Conservation (phyloP, 2,329 filamentous ascomycete species). For the Byssothecium circinans region DNA sequence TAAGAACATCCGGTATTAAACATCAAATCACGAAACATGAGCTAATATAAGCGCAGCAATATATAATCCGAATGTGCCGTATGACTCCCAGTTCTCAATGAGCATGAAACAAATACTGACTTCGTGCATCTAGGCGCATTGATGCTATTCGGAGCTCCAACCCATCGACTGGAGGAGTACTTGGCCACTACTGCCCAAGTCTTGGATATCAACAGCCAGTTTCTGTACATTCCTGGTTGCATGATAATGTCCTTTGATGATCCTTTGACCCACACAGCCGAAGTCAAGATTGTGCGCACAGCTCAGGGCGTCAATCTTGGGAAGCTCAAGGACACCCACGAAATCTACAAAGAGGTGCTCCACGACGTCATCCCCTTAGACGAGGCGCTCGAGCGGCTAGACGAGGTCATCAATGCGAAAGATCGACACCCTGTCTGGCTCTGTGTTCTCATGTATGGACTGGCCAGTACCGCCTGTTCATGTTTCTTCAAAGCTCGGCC, state of each 20-base stretch:
- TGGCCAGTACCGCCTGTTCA: slow-evolving; percentile 73
- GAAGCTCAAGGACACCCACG: slow-evolving; percentile 71
- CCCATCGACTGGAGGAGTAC: slow-evolving; percentile 87
- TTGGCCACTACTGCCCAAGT: slow-evolving; percentile 83
- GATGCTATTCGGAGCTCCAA: slow-evolving; percentile 88
- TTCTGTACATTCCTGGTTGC: slow-evolving; percentile 83
- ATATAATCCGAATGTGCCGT: slow-evolving; percentile 81
- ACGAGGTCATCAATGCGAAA: slow-evolving; percentile 61
- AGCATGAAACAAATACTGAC: too few relatives aligned
- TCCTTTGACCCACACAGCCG: slow-evolving; percentile 57
- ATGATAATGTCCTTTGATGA: slow-evolving; percentile 93
- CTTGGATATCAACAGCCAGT: slow-evolving; percentile 83
- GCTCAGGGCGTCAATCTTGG: slow-evolving; percentile 68
- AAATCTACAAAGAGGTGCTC: slow-evolving; percentile 77
- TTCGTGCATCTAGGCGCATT: slow-evolving; percentile 42
- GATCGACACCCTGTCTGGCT: slow-evolving; percentile 55
- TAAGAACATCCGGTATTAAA: background rate
- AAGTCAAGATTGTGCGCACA: slow-evolving; percentile 73
- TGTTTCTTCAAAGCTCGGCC: slow-evolving; percentile 76
- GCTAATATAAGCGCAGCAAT: slow-evolving; percentile 58
- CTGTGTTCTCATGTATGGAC: slow-evolving; percentile 68
- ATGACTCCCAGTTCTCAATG: too few relatives aligned
- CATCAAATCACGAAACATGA: too few relatives aligned
- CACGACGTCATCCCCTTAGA: slow-evolving; percentile 72
- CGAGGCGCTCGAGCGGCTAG: slow-evolving; percentile 65